These are phyloP conservation scores for Leccinum subgranulosum DNA, from an alignment of 768 basidiomycete species.

Conservation along the genomic window DNA sequence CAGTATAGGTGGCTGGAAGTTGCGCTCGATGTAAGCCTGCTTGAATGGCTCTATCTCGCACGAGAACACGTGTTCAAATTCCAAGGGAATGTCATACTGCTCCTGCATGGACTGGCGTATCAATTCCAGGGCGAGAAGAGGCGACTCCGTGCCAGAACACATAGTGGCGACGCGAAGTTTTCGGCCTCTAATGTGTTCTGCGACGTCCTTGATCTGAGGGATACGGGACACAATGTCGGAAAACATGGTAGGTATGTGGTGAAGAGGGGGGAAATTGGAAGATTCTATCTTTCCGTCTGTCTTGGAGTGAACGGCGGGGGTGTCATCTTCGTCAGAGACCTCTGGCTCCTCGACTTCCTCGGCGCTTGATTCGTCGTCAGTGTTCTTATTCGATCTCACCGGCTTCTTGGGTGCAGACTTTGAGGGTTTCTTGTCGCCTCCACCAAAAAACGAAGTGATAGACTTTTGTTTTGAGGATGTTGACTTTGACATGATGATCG, in stretches of 20 bases:
- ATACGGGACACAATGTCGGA: conserved; percentile 66
- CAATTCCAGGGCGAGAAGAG: conserved; percentile 83
- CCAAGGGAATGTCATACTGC: conserved; percentile 60
- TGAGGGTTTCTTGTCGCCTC: conserved; percentile 25
- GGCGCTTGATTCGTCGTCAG: conserved; percentile 29
- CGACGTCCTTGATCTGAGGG: conserved; percentile 63
- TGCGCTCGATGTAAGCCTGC: conserved; percentile 95
- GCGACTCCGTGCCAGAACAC: conserved; percentile 97
- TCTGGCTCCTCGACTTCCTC: conserved; percentile 35
- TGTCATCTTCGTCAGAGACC: conserved; percentile 29
- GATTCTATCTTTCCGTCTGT: conserved; percentile 44
- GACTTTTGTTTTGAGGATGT: conserved; percentile 50
- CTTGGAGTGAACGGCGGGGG: conserved; percentile 35
- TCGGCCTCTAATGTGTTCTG: conserved; percentile 66
- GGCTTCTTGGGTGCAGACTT: conserved; percentile 25
- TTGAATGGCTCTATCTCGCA: conserved; percentile 98
- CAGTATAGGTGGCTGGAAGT: conserved; percentile 87
- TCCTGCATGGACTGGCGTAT: conserved; percentile 74
- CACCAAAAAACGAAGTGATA: conserved; percentile 54
- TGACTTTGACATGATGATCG: conserved; percentile 54
- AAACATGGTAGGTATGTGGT: conserved; percentile 70
- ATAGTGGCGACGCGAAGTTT: conserved; percentile 94
- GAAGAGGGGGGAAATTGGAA: conserved; percentile 74
- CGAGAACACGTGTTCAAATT: conserved; percentile 90
- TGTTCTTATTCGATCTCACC: conserved; percentile 31